phyloP scores from a whole-genome alignment of 345 rosid species.

The Hibiscus syriacus region DNA sequence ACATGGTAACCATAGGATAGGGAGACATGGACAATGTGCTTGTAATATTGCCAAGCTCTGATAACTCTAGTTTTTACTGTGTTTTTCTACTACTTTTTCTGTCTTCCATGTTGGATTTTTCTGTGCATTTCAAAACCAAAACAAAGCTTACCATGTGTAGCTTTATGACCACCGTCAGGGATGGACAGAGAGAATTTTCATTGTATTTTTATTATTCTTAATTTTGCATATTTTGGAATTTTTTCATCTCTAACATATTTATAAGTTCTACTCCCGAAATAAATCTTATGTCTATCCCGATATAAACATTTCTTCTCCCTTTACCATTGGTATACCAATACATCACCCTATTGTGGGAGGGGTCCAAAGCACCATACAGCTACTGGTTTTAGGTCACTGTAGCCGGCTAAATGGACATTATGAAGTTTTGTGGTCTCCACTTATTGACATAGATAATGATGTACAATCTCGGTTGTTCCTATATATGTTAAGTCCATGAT shows the following conservation, averaged over 20 bases:
- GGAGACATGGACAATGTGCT: conserved; percentile 51
- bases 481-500: not conserved
- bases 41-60: conserved; percentile 32
- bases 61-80: conserved; percentile 12
- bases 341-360: conserved; percentile 15
- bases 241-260: no score
- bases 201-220: no score
- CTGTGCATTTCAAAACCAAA: not conserved
- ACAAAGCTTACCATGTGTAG: no score
- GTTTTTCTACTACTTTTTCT: not conserved
- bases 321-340: conserved; percentile 2
- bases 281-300: no score
- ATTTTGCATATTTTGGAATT: no score
- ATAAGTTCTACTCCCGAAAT: no score
- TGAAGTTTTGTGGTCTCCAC: conserved; percentile 4
- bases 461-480: not conserved
- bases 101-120: conserved; percentile 5
- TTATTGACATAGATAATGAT: not conserved
- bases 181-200: no score
- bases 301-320: no score
- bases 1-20: conserved; percentile 31
- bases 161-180: no score
- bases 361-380: conserved; percentile 36
- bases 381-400: conserved; percentile 25
- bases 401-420: conserved; percentile 14